phyloP scores from a whole-genome alignment of 1,139 yeast genomes.

The Casaregolazyma lundiana region DNA sequence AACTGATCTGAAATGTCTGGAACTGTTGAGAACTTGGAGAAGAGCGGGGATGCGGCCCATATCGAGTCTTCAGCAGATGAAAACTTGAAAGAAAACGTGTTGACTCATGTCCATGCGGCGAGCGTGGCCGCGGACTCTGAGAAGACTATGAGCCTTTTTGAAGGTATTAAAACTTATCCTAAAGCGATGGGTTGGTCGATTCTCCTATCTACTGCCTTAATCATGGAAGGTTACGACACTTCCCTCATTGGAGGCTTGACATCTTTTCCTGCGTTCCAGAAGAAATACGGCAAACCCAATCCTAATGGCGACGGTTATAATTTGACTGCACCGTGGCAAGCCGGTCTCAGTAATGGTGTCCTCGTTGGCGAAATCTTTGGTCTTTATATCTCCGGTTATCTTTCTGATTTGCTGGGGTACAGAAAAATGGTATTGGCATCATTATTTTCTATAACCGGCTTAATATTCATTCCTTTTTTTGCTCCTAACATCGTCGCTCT shows the following conservation, averaged over 20 bases:
- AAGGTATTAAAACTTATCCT: slow-evolving; percentile 38
- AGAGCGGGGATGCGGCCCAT: too few relatives aligned
- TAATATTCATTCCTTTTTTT: slow-evolving; percentile 43
- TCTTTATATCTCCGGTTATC: slow-evolving; percentile 36
- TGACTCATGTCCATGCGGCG: too few relatives aligned
- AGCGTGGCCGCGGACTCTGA: too few relatives aligned
- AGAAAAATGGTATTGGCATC: slow-evolving; percentile 36
- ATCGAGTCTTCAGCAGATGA: too few relatives aligned
- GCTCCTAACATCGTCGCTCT: slow-evolving; percentile 36
- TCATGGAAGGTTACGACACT: slow-evolving; percentile 47
- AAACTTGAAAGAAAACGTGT: too few relatives aligned
- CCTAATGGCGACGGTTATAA: slow-evolving; percentile 32
- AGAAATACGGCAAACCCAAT: slow-evolving; percentile 36
- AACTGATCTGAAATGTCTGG: too few relatives aligned
- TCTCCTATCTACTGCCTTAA: slow-evolving; percentile 37
- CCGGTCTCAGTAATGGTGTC: slow-evolving; percentile 38
- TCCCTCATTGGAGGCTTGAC: slow-evolving; percentile 37
- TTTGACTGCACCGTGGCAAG: slow-evolving; percentile 46
- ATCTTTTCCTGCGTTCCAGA: slow-evolving; percentile 38
- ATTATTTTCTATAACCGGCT: slow-evolving; percentile 32
- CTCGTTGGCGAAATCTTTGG: slow-evolving; percentile 40
- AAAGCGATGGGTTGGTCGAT: slow-evolving; percentile 42
- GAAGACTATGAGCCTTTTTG: slow-evolving; percentile 21
- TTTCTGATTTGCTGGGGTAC: slow-evolving; percentile 41
- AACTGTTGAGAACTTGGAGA: too few relatives aligned